Evolutionary conservation across 2,329 filamentous ascomycete genomes (phyloP).

Genomic region (Dactylonectria estremocensis): DNA sequence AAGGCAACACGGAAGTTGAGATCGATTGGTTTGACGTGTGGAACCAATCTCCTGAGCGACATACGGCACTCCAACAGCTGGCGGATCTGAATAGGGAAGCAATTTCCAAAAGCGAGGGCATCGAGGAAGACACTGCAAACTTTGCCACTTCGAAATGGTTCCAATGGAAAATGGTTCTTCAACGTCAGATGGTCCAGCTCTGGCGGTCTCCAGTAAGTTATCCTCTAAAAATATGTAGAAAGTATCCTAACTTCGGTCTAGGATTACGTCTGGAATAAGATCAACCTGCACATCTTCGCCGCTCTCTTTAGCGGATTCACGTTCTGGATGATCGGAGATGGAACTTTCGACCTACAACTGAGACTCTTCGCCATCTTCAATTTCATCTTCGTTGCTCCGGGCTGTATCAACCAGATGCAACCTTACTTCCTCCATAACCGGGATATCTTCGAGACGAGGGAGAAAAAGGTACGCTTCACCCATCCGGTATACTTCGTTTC

Average conservation of each 20-base stretch:
- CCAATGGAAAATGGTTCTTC: slow-evolving; percentile 55
- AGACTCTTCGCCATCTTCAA: slow-evolving; percentile 67
- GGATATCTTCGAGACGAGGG: slow-evolving; percentile 64
- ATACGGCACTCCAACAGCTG: slow-evolving; percentile 60
- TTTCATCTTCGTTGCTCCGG: slow-evolving; percentile 67
- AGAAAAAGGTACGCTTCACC: slow-evolving; percentile 57
- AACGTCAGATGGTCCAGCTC: slow-evolving; percentile 44
- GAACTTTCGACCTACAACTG: slow-evolving; percentile 56
- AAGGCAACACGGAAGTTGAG: slow-evolving; percentile 62
- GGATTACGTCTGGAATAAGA: slow-evolving; percentile 49
- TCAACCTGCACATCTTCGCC: slow-evolving; percentile 59
- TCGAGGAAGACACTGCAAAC: slow-evolving; percentile 55
- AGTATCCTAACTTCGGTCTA: slow-evolving; percentile 1
- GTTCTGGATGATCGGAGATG: slow-evolving; percentile 63
- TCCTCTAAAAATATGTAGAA: accelerated
- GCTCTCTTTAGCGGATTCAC: slow-evolving; percentile 65
- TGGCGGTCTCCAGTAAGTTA: slow-evolving; percentile 43
- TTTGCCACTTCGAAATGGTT: slow-evolving; percentile 57
- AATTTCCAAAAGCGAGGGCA: not conserved
- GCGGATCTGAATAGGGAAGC: slow-evolving; percentile 72
- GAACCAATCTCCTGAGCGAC: slow-evolving; percentile 71
- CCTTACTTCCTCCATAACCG: slow-evolving; percentile 63
- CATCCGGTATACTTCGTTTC: not conserved
- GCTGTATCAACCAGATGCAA: slow-evolving; percentile 55
- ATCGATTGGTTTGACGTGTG: slow-evolving; percentile 67